These are phyloP conservation scores for Coniosporium tulheliwenetii DNA, from an alignment of 2,329 filamentous ascomycete species.

Conservation along the genomic window DNA sequence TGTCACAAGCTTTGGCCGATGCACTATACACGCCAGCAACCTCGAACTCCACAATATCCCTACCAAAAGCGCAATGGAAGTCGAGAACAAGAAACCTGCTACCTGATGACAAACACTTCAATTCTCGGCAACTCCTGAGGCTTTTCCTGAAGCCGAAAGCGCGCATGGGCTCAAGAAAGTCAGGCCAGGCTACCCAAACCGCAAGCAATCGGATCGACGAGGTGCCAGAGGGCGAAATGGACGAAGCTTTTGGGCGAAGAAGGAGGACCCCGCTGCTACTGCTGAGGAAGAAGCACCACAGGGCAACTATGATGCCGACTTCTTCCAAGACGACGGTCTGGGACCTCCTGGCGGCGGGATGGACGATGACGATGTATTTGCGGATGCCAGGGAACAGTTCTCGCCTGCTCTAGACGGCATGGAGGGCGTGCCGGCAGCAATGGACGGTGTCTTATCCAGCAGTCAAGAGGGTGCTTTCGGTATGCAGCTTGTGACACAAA, in stretches of 20 bases:
- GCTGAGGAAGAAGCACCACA: constrained; percentile 42
- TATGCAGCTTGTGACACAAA: constrained; percentile 46
- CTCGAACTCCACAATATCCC: constrained; percentile 63
- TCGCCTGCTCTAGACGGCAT: constrained; percentile 45
- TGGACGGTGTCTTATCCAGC: constrained; percentile 36
- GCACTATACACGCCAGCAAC: constrained; percentile 67
- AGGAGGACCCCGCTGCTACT: constrained; percentile 33
- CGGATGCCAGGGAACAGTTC: constrained; percentile 66
- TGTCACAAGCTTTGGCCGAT: constrained; percentile 57
- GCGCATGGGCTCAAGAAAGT: constrained; percentile 53
- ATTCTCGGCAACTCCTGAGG: constrained; percentile 74
- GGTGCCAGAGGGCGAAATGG: constrained; percentile 60
- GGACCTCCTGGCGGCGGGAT: constrained; percentile 48
- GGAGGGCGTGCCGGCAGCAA: constrained; percentile 8
- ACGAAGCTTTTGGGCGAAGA: constrained; percentile 90
- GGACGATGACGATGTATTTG: constrained; percentile 61
- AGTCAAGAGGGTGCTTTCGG: constrained; percentile 41
- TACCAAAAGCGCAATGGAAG: constrained; percentile 92
- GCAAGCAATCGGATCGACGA: constrained; percentile 29
- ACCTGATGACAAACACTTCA: constrained; percentile 97
- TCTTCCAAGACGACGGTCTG: constrained; percentile 81
- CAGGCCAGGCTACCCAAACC: constrained; percentile 15
- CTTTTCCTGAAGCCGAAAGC: constrained; percentile 94
- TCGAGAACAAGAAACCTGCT: constrained; percentile 85
- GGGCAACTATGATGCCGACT: constrained; percentile 90